Evolutionary conservation across 441 rosid species (phyloP).

Genomic region (Raphanus hybrid): DNA sequence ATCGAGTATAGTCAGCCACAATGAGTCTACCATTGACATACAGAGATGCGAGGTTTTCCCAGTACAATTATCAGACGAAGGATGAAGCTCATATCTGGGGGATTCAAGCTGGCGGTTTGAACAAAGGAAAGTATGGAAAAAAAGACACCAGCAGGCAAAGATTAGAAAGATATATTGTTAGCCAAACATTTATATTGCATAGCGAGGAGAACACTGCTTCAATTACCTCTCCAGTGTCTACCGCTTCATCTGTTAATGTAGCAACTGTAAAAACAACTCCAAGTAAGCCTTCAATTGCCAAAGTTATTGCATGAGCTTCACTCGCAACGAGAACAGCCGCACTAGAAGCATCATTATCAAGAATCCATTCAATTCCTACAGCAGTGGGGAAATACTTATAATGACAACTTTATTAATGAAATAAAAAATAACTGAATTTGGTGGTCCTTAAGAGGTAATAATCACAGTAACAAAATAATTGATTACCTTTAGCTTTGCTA

Average conservation of each 20-base stretch:
- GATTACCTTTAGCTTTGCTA: constrained; percentile 99
- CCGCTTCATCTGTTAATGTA: constrained; percentile 98
- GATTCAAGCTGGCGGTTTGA: constrained; percentile 80
- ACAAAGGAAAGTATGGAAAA: constrained; percentile 37
- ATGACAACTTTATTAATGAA: constrained; percentile 4
- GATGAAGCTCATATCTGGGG: constrained; percentile 80
- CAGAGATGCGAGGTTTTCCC: constrained; percentile 83
- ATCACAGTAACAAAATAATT: not conserved
- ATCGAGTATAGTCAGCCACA: constrained; percentile 98
- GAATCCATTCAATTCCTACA: constrained; percentile 99
- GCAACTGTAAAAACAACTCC: constrained; percentile 99
- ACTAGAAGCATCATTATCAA: constrained; percentile 98
- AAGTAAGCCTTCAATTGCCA: constrained; percentile 98
- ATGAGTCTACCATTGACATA: constrained; percentile 92
- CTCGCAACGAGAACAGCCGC: constrained; percentile 98
- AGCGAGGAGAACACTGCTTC: constrained; percentile 24
- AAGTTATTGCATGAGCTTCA: constrained; percentile 97
- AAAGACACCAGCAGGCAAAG: constrained; percentile 32
- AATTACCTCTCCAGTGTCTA: constrained; percentile 92
- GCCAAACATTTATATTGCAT: constrained; percentile 26
- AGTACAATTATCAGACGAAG: constrained; percentile 56
- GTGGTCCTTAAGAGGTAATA: not conserved
- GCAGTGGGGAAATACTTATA: not conserved
- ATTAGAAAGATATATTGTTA: constrained; percentile 21
- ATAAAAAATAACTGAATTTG: not conserved